Evolutionary conservation across 2,329 filamentous ascomycete genomes (phyloP).

Genomic region (Diplodia mutila): DNA sequence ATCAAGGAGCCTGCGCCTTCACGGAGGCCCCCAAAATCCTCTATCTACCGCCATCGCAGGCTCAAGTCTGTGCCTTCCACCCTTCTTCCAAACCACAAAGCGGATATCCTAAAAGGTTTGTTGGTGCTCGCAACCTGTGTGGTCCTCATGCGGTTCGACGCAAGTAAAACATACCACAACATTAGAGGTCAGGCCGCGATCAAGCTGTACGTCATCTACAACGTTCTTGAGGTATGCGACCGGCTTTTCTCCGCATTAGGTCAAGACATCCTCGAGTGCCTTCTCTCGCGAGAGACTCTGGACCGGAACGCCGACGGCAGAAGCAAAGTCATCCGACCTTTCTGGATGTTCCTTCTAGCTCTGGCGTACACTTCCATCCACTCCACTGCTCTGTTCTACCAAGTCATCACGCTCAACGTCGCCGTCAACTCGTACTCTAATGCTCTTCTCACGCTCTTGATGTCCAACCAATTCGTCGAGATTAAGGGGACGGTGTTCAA

Average conservation of each 20-base stretch:
- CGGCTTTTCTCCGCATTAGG: slow-evolving; percentile 87
- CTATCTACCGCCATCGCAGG: slow-evolving; percentile 64
- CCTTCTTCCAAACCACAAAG: slow-evolving; percentile 87
- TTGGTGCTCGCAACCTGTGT: slow-evolving; percentile 85
- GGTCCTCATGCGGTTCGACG: slow-evolving; percentile 87
- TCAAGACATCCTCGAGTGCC: slow-evolving; percentile 93
- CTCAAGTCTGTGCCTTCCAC: slow-evolving; percentile 84
- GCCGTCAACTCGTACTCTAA: slow-evolving; percentile 99
- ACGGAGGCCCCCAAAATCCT: slow-evolving; percentile 38
- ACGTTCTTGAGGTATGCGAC: slow-evolving; percentile 91
- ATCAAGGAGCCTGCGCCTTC: slow-evolving; percentile 34
- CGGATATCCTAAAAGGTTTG: slow-evolving; percentile 87
- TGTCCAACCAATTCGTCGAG: slow-evolving; percentile 98
- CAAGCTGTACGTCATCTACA: slow-evolving; percentile 98
- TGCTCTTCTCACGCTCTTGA: slow-evolving; percentile 83
- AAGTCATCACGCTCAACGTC: slow-evolving; percentile 96
- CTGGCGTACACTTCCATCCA: slow-evolving; percentile 87
- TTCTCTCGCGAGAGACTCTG: slow-evolving; percentile 91
- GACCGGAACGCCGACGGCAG: slow-evolving; percentile 85
- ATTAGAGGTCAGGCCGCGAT: slow-evolving; percentile 96
- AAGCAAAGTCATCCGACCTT: slow-evolving; percentile 84
- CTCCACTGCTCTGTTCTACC: slow-evolving; percentile 88
- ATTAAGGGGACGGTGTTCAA: slow-evolving; percentile 99
- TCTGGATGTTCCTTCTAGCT: slow-evolving; percentile 88
- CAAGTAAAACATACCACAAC: slow-evolving; percentile 96